Percentiles rank a stretch among this genome's conserved stretches.
phyloP scores from a whole-genome alignment of 106 monocot species.

The Chionographis japonica region DNA sequence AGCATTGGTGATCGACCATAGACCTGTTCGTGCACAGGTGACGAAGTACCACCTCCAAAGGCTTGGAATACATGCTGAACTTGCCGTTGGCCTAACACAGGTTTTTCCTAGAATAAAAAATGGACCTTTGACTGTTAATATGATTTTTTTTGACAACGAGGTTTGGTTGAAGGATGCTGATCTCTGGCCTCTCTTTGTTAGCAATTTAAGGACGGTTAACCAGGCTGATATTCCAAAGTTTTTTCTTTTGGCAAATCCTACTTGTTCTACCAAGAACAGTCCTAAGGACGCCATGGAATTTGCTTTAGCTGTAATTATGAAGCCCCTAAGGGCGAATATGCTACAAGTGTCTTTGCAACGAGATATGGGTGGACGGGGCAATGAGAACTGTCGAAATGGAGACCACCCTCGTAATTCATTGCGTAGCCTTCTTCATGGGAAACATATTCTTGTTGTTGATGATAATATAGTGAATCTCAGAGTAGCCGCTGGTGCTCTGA shows the following conservation, averaged over 20 bases:
- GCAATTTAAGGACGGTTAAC: conserved; percentile 21
- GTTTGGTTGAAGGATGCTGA: conserved; percentile 43
- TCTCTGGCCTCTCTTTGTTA: conserved; percentile 43
- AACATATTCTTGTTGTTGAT: conserved; percentile 70
- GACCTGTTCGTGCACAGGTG: conserved; percentile 60
- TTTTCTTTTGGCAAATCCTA: conserved; percentile 71
- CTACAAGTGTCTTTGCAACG: conserved; percentile 59
- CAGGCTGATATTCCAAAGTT: conserved; percentile 51
- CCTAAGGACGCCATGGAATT: conserved; percentile 25
- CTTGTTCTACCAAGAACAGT: conserved; percentile 36
- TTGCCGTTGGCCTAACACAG: conserved; percentile 26
- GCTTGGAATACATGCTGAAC: conserved; percentile 58
- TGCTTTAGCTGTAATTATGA: conserved; percentile 57
- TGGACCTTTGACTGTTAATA: conserved; percentile 22
- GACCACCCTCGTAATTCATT: conserved; percentile 42
- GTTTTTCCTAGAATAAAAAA: conserved; percentile 36
- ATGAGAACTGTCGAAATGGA: conserved; percentile 41
- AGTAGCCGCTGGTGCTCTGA: conserved; percentile 84
- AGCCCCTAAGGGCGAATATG: conserved; percentile 87
- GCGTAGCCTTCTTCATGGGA: conserved; percentile 51
- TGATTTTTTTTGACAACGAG: conserved; percentile 81
- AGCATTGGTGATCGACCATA: conserved; percentile 80
- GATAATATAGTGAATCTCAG: conserved; percentile 79
- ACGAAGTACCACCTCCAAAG: conserved; percentile 82
- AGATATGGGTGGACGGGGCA: conserved; percentile 54